A percentile compares a stretch with the other conserved stretches of the same genome.
phyloP scores from a whole-genome alignment of 1,284 basidiomycete species.

The Earliella scabrosa region DNA sequence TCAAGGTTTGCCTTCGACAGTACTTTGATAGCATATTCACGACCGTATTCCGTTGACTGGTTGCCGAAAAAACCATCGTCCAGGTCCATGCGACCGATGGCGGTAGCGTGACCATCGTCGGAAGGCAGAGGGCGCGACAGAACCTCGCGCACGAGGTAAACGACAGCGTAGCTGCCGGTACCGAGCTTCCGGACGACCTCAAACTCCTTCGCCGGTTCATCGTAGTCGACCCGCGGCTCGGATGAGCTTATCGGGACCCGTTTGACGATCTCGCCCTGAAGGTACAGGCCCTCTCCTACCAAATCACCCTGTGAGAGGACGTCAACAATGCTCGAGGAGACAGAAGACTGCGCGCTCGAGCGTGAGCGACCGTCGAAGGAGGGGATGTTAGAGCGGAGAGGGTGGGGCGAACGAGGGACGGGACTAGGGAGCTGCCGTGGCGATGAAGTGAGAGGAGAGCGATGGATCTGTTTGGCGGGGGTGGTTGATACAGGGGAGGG shows the following conservation, averaged over 20 bases:
- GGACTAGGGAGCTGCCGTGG: slow-evolving; percentile 29
- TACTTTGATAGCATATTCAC: slow-evolving; percentile 96
- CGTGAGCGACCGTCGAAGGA: slow-evolving; percentile 28
- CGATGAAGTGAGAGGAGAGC: slow-evolving; percentile 36
- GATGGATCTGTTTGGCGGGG: slow-evolving; percentile 32
- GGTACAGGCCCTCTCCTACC: slow-evolving; percentile 64
- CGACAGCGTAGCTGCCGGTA: slow-evolving; percentile 90
- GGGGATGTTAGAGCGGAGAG: slow-evolving; percentile 28
- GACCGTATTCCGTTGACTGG: slow-evolving; percentile 64
- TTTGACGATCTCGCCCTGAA: slow-evolving; percentile 67
- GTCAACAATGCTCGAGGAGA: slow-evolving; percentile 60
- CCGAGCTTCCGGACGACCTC: slow-evolving; percentile 87
- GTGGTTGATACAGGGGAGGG: slow-evolving; percentile 31
- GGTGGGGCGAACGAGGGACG: slow-evolving; percentile 31
- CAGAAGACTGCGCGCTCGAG: slow-evolving; percentile 41
- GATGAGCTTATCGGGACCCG: slow-evolving; percentile 48
- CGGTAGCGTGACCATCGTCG: slow-evolving; percentile 59
- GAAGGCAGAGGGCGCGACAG: slow-evolving; percentile 59
- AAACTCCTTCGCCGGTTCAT: slow-evolving; percentile 67
- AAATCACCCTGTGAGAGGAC: slow-evolving; percentile 71
- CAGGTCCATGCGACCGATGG: slow-evolving; percentile 60
- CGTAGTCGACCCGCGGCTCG: slow-evolving; percentile 38
- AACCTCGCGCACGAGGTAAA: slow-evolving; percentile 91
- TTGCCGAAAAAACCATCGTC: slow-evolving; percentile 48
- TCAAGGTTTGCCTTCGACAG: slow-evolving; percentile 92